Evolutionary conservation across 305 asterid genomes (phyloP), one percentile per base, ranked within the genome.

Genomic region (Fraxinus velutina): DNA sequence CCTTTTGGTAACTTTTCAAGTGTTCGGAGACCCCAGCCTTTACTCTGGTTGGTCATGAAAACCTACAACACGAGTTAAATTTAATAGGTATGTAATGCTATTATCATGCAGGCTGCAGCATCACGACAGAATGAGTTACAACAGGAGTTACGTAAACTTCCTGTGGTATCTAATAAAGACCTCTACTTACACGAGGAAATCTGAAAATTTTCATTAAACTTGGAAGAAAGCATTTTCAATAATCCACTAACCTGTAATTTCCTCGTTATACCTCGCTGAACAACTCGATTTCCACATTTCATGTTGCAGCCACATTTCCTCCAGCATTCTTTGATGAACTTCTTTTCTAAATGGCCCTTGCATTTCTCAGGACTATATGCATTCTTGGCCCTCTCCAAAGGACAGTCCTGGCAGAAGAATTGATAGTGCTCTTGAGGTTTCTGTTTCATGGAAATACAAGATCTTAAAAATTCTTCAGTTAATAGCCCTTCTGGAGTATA

Each of bases 281-380:
- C 94, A 24, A 94, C 93, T 42, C 97, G 88, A 80, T 94, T 94
- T 66, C 97, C 97, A 82, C 97, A 94, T 64, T 70, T 32, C 92
- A 89, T 94, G 64, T 70, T 81, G 85, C 98, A 93, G 75, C 97
- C 91, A 60, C 98, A 94, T 88, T 93, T 94, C 80, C 85, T 87
- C 98, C 97, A 90, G 86, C 98, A 94, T 75, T 94, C 96, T 82
- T 94, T 93, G 62, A 94, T 90, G 82, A 94, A 94, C 77, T 87
- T 93, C 82, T 89, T 89, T 74, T 76, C 79, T 22, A 85, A 34
- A 70, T 94, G 97, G n/a, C 96, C 98, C 84, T 86, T 89, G 89
- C 97, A 94, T 57, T 85, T 84, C 77, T 79, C 87, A 77, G 89
- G 89, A 17, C 47, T 29, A 44, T 30, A 13, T 6, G 62, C 79